phyloP scores from a whole-genome alignment of 805 yeast genomes.

The Candida succiphila region DNA sequence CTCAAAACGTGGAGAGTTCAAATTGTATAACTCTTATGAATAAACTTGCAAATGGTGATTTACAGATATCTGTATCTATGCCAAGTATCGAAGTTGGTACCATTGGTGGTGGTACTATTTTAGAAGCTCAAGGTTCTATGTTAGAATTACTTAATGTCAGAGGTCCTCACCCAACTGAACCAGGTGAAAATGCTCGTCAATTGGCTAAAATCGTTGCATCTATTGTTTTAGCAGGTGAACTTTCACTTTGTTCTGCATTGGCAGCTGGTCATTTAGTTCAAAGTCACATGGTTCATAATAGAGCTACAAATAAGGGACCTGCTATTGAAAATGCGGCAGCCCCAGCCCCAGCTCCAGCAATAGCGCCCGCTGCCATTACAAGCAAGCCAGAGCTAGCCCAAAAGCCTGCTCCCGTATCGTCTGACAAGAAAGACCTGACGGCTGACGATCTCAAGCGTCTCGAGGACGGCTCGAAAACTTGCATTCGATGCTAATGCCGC shows the following conservation, averaged over 20 bases:
- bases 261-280: slow-evolving; percentile 98
- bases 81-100: slow-evolving; percentile 99
- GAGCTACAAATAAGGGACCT: slow-evolving; percentile 24
- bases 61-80: slow-evolving; percentile 95
- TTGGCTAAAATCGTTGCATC: slow-evolving; percentile 89
- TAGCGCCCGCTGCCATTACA: slow-evolving; percentile 17
- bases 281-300: slow-evolving; percentile 94
- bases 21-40: slow-evolving; percentile 96
- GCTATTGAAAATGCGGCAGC: slow-evolving; percentile 13
- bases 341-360: slow-evolving; percentile 17
- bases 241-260: slow-evolving; percentile 88
- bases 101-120: slow-evolving; percentile 97
- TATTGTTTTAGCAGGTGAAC: slow-evolving; percentile 92
- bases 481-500: slow-evolving; percentile 46
- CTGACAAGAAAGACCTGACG: too few relatives aligned
- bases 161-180: slow-evolving; percentile 90
- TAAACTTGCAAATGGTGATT: slow-evolving; percentile 62
- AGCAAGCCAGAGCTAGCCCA: not conserved
- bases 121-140: slow-evolving; percentile 97
- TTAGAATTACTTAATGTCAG: slow-evolving; percentile 86
- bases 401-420: not conserved
- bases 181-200: slow-evolving; percentile 92
- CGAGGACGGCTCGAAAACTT: slow-evolving; percentile 63
- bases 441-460: slow-evolving; percentile 35
- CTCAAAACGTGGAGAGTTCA: slow-evolving; percentile 95